Evolutionary conservation across 805 yeast species (phyloP).

Genomic region (Blastobotrys robertii): DNA sequence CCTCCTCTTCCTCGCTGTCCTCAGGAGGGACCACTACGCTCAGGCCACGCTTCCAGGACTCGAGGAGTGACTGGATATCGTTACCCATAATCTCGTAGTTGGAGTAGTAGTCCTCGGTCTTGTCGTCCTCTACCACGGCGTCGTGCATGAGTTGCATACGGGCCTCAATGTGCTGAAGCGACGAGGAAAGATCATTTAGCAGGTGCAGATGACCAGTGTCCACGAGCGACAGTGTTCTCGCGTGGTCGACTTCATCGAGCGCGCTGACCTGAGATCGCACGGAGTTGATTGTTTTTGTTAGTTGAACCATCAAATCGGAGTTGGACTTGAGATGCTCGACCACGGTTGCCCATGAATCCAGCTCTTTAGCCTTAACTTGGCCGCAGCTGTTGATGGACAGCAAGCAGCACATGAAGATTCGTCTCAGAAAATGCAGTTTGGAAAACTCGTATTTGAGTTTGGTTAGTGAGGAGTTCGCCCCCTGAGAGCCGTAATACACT

Average conservation of each 20-base stretch:
- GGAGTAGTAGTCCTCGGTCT: slow-evolving; percentile 5
- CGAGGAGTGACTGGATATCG: slow-evolving; percentile 14
- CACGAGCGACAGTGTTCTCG: no score
- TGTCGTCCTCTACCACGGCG: slow-evolving; percentile 3
- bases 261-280: slow-evolving; percentile 4
- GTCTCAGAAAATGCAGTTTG: slow-evolving; percentile 31
- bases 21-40: not conserved
- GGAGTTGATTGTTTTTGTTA: slow-evolving; percentile 8
- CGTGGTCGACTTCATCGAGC: slow-evolving; percentile 2
- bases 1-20: not conserved
- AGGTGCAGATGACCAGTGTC: slow-evolving; percentile 3
- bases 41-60: slow-evolving; percentile 13
- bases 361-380: slow-evolving; percentile 14
- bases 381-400: slow-evolving; percentile 28
- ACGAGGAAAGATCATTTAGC: slow-evolving; percentile 2
- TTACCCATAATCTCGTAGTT: slow-evolving; percentile 14
- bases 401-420: slow-evolving; percentile 36
- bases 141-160: slow-evolving; percentile 17
- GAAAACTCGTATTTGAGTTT: slow-evolving; percentile 26
- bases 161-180: slow-evolving; percentile 16
- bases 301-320: slow-evolving; percentile 9
- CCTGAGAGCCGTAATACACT: slow-evolving; percentile 16
- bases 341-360: slow-evolving; percentile 18
- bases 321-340: slow-evolving; percentile 16
- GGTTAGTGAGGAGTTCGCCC: slow-evolving; percentile 19